Evolutionary conservation across 345 rosid species (phyloP), one percentile per base, ranked within the genome.

Genomic region (Salix purpurea): DNA sequence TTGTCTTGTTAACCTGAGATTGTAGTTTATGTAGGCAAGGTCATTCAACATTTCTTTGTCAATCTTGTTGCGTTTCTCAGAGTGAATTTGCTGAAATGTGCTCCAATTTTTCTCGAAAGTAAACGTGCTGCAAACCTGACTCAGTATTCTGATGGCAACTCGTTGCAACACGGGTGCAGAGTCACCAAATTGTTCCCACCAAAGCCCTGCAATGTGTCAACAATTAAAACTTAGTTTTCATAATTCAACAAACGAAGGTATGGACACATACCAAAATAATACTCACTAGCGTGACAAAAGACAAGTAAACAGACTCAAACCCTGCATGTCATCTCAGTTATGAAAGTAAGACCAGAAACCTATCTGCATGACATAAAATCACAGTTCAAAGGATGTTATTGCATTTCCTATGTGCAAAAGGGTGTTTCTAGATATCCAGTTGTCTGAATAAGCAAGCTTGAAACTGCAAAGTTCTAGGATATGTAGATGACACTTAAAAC

Each of bases 121-220:
- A 74, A 87, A 89, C 28, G 87, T 81, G 86, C 97, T 90, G 90
- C 97, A 93, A 40, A 89, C 96, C 83, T 91, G 96, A 83, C 94
- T 91, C 69, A 91, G 86, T 78, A 93, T 89, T 84, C 97, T 85
- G 46, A 90, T 89, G 7, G 98, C 97, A 61, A 94, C 91, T n/a
- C 91, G 81, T 74, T 94, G 98, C 71, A 94, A 75, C 70, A 87
- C 91, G 0, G 95, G 97, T 14, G 98, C 98, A 65, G 95, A 87
- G 77, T 91, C 98, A 13, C 98, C 95, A 52, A 89, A 91, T 82
- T 91, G 98, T 77, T 94, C 98, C 98, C 98, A 94, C 98, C 97
- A 94, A 4, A 94, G 86, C 76, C 98, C 98, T 94, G 76, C 80
- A 85, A 39, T 16, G 6, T 15, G 34, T 23, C 37, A 46, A 56